Evolutionary conservation across 768 basidiomycete genomes (phyloP).

Genomic region (Suillus cothurnatus): DNA sequence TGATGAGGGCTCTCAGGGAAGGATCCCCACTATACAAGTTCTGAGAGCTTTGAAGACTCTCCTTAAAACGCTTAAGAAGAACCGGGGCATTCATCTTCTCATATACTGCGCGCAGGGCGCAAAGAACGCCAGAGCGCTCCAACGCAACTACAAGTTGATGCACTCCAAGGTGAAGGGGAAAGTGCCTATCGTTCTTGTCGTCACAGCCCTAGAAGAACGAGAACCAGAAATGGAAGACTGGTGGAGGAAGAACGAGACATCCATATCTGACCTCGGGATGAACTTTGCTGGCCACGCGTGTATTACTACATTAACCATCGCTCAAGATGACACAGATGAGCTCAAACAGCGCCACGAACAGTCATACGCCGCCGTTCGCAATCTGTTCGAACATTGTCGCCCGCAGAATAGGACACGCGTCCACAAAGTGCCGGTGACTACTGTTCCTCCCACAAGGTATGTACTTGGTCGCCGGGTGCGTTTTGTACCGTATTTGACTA

Average conservation of each 20-base stretch:
- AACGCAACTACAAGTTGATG: constrained; percentile 43
- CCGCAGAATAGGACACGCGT: neutral
- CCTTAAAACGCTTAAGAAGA: neutral
- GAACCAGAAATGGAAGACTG: constrained; percentile 35
- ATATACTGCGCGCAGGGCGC: constrained; percentile 43
- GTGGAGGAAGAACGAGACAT: constrained; percentile 29
- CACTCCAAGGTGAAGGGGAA: constrained; percentile 38
- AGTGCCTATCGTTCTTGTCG: constrained; percentile 42
- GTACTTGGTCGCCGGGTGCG: neutral
- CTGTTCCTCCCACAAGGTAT: neutral
- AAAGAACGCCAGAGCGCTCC: constrained; percentile 34
- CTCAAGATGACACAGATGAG: constrained; percentile 15
- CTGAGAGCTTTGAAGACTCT: neutral
- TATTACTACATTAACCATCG: constrained; percentile 29
- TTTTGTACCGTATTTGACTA: neutral
- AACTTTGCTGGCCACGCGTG: constrained; percentile 33
- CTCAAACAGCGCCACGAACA: constrained; percentile 22
- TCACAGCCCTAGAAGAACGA: constrained; percentile 43
- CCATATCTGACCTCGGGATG: constrained; percentile 30
- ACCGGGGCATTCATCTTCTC: constrained; percentile 23
- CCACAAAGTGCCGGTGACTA: neutral
- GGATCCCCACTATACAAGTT: neutral
- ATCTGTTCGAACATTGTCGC: constrained; percentile 16
- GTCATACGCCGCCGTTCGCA: constrained; percentile 25
- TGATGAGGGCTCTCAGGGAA: neutral